Evolutionary conservation across 129 eudicot species (phyloP), one percentile per base, ranked within the genome.

Genomic region (sunflower (Helianthus annuus)): DNA sequence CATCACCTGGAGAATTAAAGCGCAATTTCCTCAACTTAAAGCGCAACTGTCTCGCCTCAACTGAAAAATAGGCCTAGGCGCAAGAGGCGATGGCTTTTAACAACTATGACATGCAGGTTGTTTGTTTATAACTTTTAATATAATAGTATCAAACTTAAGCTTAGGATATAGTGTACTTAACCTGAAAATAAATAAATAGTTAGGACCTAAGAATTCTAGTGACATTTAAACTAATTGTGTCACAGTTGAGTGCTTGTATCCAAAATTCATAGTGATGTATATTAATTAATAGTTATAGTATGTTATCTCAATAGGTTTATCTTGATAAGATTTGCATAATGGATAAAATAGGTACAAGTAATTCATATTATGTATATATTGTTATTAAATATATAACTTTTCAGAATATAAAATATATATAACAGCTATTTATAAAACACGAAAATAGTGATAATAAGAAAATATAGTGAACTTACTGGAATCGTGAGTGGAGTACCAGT

Each of bases 401-500:
- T 10, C 24, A 57, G n/a, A 58, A 58, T 24, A 58, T 42, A 57
- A 24, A 11, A 58, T 24, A 11, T 27, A 24, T 27, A 36, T 8
- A 7, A 17, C 34, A 19, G 5, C 5, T 58, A 10, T 59, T 59
- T 32, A 5, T 29, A 29, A 29, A 59, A 29, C 65, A 59, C 2
- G 44, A 60, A 59, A 29, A 60, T 32, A 32, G 36, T 60, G 66
- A 29, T 60, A 60, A 13, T 12, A 12, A 32, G 4, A 29, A 58
- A 60, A 29, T 60, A 60, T 13, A 59, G 42, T 66, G 48, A 56
- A 83, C 84, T 40, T 55, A 93, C 98, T 11, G 83, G 92, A 76
- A 93, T 76, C 10, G 78, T 48, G 22, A 79, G 87, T 51, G 86
- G 61, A 75, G 52, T 11, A 64, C 83, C 81, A 14, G 92, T 87